Evolutionary conservation across 2,329 filamentous ascomycete genomes (phyloP).

Genomic region (Calonectria hongkongensis): DNA sequence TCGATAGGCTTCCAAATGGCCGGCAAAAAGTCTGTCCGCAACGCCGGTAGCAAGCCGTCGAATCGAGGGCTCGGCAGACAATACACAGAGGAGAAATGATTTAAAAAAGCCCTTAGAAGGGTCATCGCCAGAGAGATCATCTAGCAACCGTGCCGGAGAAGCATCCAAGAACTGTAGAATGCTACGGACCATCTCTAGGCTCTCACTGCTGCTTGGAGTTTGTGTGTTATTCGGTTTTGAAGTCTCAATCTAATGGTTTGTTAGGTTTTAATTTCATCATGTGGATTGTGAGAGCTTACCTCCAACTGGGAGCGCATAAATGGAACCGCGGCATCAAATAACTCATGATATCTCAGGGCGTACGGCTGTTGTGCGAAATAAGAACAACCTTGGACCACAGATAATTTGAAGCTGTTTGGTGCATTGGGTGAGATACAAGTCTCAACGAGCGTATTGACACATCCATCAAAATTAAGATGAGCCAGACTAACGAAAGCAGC

Average conservation of each 20-base stretch:
- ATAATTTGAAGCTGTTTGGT: slow-evolving; percentile 77
- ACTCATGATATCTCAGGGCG: slow-evolving; percentile 68
- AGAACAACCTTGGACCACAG: slow-evolving; percentile 77
- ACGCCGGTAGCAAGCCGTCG: slow-evolving; percentile 69
- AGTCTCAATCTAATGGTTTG: slow-evolving; percentile 43
- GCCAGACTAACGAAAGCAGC: slow-evolving; percentile 79
- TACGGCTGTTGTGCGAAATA: slow-evolving; percentile 75
- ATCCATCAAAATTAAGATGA: slow-evolving; percentile 76
- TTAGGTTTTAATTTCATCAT: slow-evolving; percentile 12
- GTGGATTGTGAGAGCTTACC: slow-evolving; percentile 61
- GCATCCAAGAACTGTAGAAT: slow-evolving; percentile 76
- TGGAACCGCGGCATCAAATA: slow-evolving; percentile 73
- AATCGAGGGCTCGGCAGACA: slow-evolving; percentile 71
- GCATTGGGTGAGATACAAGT: slow-evolving; percentile 74
- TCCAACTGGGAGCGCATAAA: slow-evolving; percentile 75
- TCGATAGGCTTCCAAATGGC: slow-evolving; percentile 54
- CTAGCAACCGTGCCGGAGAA: slow-evolving; percentile 62
- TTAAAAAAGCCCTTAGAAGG: slow-evolving; percentile 63
- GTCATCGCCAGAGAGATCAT: slow-evolving; percentile 55
- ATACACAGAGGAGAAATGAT: slow-evolving; percentile 72
- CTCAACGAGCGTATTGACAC: slow-evolving; percentile 73
- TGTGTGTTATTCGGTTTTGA: slow-evolving; percentile 40
- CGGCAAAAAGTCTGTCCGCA: slow-evolving; percentile 67
- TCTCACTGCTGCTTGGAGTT: slow-evolving; percentile 39
- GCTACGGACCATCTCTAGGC: slow-evolving; percentile 56